Conservation (phyloP, 2,329 filamentous ascomycete genomes). For the Bipolaris cookei region DNA sequence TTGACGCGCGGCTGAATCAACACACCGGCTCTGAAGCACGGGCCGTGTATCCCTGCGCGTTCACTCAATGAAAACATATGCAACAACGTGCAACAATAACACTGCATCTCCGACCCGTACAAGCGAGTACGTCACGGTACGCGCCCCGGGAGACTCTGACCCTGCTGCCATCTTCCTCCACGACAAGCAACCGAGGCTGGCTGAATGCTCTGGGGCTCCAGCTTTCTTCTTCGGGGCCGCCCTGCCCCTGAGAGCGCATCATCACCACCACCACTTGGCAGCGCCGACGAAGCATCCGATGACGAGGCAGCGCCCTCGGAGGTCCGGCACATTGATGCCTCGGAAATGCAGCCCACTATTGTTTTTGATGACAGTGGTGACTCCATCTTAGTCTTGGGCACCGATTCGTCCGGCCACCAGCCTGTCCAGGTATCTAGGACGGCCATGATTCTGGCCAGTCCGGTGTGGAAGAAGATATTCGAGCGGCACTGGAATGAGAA, state of each 20-base stretch:
- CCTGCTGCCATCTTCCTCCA: background rate
- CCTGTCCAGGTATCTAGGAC: conserved; percentile 19
- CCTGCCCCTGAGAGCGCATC: conserved; percentile 15
- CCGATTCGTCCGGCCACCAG: conserved; percentile 11
- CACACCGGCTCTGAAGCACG: background rate
- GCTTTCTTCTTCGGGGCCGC: conserved; percentile 13
- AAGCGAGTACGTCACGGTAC: conserved; percentile 8
- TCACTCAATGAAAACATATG: conserved; percentile 3
- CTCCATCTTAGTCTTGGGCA: conserved; percentile 15
- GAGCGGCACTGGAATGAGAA: conserved; percentile 18
- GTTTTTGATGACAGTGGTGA: conserved; percentile 16
- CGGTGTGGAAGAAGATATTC: conserved; percentile 31
- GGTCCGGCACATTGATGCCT: conserved; percentile 1
- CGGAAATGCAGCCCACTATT: conserved; percentile 13
- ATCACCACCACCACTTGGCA: conserved; percentile 6
- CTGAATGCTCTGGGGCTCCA: conserved; percentile 9
- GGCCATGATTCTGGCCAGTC: conserved; percentile 25
- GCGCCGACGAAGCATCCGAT: conserved; percentile 5
- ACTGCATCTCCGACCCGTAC: conserved; percentile 4
- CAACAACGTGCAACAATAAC: conserved; percentile 8
- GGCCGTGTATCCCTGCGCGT: background rate
- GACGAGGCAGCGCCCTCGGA: conserved; percentile 6
- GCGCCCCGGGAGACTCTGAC: background rate
- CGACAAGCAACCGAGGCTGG: conserved; percentile 1
- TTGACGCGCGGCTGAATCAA: conserved; percentile 3